Evolutionary conservation across 352 stramenopile genomes (phyloP).

Genomic region (Phytopythium kandeliae): DNA sequence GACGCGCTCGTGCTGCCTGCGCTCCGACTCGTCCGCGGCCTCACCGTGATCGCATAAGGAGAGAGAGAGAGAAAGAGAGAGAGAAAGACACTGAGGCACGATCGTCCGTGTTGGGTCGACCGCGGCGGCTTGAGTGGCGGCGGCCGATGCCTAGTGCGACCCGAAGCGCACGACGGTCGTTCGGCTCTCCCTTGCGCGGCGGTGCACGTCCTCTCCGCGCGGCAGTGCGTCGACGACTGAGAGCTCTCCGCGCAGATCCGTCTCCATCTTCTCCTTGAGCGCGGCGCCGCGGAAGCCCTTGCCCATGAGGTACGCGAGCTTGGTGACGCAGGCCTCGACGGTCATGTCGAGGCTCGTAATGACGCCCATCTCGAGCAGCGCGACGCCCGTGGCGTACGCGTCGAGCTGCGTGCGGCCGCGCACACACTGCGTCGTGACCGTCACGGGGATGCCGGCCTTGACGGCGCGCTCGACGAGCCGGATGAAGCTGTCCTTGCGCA

Average conservation of each 20-base stretch:
- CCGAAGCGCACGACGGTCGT: constrained; percentile 78
- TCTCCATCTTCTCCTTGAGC: constrained; percentile 83
- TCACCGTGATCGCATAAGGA: too few relatives aligned
- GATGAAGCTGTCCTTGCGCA: constrained; percentile 85
- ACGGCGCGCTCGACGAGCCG: constrained; percentile 79
- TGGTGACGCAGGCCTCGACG: constrained; percentile 91
- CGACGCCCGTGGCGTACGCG: constrained; percentile 91
- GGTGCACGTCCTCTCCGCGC: constrained; percentile 56
- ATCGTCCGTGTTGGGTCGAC: neutral
- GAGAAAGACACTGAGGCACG: neutral
- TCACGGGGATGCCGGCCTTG: constrained; percentile 84
- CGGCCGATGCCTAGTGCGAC: constrained; percentile 28
- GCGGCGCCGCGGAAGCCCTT: constrained; percentile 58
- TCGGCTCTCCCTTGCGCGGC: constrained; percentile 52
- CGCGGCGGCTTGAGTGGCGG: too few relatives aligned
- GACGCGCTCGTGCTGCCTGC: constrained; percentile 38
- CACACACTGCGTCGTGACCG: constrained; percentile 93
- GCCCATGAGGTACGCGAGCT: constrained; percentile 94
- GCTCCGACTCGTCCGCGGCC: too few relatives aligned
- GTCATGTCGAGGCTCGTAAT: constrained; percentile 96
- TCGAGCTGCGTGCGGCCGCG: constrained; percentile 90
- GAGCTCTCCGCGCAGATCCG: constrained; percentile 73
- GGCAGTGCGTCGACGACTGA: constrained; percentile 65
- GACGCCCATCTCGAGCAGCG: constrained; percentile 89
- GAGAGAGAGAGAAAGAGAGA: too few relatives aligned